These are phyloP conservation scores for Waitea zeae DNA, from an alignment of 1,284 basidiomycete species.

Conservation along the genomic window DNA sequence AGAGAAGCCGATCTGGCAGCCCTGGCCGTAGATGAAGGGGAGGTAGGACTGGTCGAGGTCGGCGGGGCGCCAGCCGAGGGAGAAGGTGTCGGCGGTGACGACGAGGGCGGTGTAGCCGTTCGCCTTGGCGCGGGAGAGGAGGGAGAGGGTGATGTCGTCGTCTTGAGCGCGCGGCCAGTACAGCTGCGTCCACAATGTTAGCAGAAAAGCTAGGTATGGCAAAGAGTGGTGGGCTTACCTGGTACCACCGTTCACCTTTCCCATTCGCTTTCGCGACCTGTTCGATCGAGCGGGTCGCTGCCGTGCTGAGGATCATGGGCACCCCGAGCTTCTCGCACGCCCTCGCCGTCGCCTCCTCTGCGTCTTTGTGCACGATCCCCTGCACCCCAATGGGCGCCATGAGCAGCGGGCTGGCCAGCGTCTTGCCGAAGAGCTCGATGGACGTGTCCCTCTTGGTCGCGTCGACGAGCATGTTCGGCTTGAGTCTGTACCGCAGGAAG, in stretches of 20 bases:
- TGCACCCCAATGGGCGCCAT: conserved; percentile 67
- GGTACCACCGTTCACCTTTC: conserved; percentile 52
- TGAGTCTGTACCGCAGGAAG: conserved; percentile 42
- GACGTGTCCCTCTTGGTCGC: conserved; percentile 36
- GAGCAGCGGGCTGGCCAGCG: conserved; percentile 42
- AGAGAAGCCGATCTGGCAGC: conserved; percentile 35
- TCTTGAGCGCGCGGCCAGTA: conserved; percentile 25
- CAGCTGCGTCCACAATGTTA: not conserved
- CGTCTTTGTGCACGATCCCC: conserved; percentile 47
- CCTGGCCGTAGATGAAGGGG: conserved; percentile 44
- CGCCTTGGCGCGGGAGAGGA: conserved; percentile 47
- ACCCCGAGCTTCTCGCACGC: conserved; percentile 48
- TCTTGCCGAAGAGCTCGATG: conserved; percentile 57
- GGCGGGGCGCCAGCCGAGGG: conserved; percentile 50
- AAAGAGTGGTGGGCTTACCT: conserved; percentile 50
- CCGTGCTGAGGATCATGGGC: conserved; percentile 59
- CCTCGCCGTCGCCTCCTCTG: conserved; percentile 48
- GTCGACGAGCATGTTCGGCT: conserved; percentile 67
- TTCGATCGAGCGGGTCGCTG: conserved; percentile 53
- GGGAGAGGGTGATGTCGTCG: conserved; percentile 44
- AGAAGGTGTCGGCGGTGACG: conserved; percentile 51
- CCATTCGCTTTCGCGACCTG: conserved; percentile 53
- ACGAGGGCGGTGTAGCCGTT: conserved; percentile 51
- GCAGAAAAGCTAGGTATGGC: not conserved
- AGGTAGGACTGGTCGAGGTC: conserved; percentile 42